A percentile compares a stretch with the other conserved stretches of the same genome.
phyloP scores from a whole-genome alignment of 2,329 filamentous ascomycete genomes.

The Epichloe coenophiala region DNA sequence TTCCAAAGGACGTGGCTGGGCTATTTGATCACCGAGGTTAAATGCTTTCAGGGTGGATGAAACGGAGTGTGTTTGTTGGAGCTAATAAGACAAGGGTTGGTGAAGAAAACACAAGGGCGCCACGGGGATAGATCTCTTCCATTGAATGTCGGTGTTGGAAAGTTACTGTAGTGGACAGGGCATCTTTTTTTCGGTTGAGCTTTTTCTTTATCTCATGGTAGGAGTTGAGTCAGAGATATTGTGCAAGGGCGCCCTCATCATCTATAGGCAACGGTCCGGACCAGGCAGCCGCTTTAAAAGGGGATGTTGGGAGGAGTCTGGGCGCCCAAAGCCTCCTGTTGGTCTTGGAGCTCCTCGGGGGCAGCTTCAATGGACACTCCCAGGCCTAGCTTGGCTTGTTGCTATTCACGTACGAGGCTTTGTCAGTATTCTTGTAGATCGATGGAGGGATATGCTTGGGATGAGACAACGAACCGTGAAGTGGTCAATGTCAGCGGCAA shows the following conservation, averaged over 20 bases:
- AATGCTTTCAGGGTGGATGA: not conserved
- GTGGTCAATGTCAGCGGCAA: constrained; percentile 94
- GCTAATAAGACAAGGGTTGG: not conserved
- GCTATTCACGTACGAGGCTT: constrained; percentile 35
- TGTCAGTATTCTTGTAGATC: constrained; percentile 8
- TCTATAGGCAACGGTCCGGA: not conserved
- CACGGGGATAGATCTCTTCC: not conserved
- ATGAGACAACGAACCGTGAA: constrained; percentile 55
- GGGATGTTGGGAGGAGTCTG: constrained; percentile 45
- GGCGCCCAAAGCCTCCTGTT: constrained; percentile 51
- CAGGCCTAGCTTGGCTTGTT: constrained; percentile 87
- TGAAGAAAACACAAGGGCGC: not conserved
- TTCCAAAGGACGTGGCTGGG: not conserved
- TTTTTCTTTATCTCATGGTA: constrained; percentile 11
- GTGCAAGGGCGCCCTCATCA: constrained; percentile 9
- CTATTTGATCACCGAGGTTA: not conserved
- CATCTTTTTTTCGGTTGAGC: not conserved
- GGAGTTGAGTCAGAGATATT: constrained; percentile 9
- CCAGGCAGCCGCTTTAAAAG: constrained; percentile 34
- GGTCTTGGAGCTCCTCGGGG: constrained; percentile 75
- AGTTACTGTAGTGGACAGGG: not conserved
- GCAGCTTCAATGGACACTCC: constrained; percentile 84
- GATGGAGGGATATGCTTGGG: not conserved
- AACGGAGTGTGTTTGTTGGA: not conserved
- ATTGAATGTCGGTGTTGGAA: not conserved